Evolutionary conservation across 2,329 filamentous ascomycete genomes (phyloP).

Genomic region (Bisporella sp.): DNA sequence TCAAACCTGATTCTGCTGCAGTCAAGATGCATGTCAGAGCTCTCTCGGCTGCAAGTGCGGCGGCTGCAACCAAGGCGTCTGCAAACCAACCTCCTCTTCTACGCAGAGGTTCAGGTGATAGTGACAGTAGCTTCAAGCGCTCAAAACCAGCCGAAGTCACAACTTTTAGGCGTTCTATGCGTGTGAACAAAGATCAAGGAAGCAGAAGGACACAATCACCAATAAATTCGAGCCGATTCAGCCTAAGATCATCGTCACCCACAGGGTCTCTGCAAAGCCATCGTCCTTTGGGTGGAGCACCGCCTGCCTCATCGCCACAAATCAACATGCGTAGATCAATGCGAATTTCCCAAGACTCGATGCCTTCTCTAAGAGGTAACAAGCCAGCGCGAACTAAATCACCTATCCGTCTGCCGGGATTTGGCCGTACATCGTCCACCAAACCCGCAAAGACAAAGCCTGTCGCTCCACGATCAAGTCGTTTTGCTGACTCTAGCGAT

Average conservation of each 20-base stretch:
- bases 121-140: slow-evolving; percentile 79
- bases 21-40: slow-evolving; percentile 17
- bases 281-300: slow-evolving; percentile 34
- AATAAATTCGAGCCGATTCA: slow-evolving; percentile 53
- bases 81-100: slow-evolving; percentile 30
- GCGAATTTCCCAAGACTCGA: slow-evolving; percentile 27
- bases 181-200: slow-evolving; percentile 32
- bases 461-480: slow-evolving; percentile 11
- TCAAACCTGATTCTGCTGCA: slow-evolving; percentile 11
- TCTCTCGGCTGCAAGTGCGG: slow-evolving; percentile 15
- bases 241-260: slow-evolving; percentile 65
- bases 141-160: slow-evolving; percentile 41
- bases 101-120: slow-evolving; percentile 56
- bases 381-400: slow-evolving; percentile 12
- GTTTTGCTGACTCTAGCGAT: slow-evolving; percentile 30
- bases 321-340: slow-evolving; percentile 33
- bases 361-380: slow-evolving; percentile 13
- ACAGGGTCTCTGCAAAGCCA: slow-evolving; percentile 39
- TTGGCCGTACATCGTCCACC: slow-evolving; percentile 15
- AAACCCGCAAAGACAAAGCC: slow-evolving; percentile 14
- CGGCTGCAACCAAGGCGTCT: slow-evolving; percentile 12
- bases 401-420: slow-evolving; percentile 13
- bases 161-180: slow-evolving; percentile 69
- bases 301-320: slow-evolving; percentile 35
- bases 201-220: slow-evolving; percentile 28